Percentiles rank a stretch among this genome's conserved stretches.
phyloP scores from a whole-genome alignment of 2,329 filamentous ascomycete species.

The Aspergillus bombycis region DNA sequence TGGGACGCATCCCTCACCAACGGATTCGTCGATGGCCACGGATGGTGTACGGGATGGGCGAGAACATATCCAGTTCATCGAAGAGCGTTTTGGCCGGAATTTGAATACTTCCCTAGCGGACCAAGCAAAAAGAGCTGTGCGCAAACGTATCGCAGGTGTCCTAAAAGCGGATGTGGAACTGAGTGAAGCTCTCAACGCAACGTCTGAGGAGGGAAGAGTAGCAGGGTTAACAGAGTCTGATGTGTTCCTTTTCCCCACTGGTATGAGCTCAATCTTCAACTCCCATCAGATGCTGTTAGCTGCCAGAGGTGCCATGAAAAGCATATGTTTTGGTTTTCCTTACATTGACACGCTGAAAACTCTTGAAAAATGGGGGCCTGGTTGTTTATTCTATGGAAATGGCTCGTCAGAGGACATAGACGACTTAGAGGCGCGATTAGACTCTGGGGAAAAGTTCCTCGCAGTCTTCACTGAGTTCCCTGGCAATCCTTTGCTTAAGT shows the following conservation, averaged over 20 bases:
- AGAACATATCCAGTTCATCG: conserved; percentile 80
- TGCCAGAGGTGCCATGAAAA: conserved; percentile 67
- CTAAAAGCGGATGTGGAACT: conserved; percentile 73
- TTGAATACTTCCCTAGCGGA: conserved; percentile 77
- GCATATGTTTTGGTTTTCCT: conserved; percentile 93
- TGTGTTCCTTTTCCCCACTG: conserved; percentile 83
- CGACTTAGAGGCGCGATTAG: conserved; percentile 73
- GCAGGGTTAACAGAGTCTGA: conserved; percentile 76
- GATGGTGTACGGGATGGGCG: conserved; percentile 47
- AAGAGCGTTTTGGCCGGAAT: conserved; percentile 92
- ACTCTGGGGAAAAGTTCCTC: conserved; percentile 74
- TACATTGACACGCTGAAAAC: conserved; percentile 98
- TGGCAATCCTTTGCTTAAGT: conserved; percentile 83
- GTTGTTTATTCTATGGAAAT: conserved; percentile 84
- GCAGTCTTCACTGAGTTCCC: conserved; percentile 94
- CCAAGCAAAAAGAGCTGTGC: conserved; percentile 83
- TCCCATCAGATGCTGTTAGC: conserved; percentile 74
- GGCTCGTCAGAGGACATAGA: conserved; percentile 78
- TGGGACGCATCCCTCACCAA: conserved; percentile 41
- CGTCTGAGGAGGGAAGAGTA: conserved; percentile 38
- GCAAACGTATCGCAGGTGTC: conserved; percentile 84
- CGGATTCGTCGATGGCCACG: conserved; percentile 32
- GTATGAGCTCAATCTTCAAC: conserved; percentile 96
- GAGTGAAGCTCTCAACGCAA: conserved; percentile 56
- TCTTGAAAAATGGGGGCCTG: conserved; percentile 89